Base-by-base conservation (phyloP, 2,329 filamentous ascomycete genomes). In the Aspergillus sp. region DNA sequence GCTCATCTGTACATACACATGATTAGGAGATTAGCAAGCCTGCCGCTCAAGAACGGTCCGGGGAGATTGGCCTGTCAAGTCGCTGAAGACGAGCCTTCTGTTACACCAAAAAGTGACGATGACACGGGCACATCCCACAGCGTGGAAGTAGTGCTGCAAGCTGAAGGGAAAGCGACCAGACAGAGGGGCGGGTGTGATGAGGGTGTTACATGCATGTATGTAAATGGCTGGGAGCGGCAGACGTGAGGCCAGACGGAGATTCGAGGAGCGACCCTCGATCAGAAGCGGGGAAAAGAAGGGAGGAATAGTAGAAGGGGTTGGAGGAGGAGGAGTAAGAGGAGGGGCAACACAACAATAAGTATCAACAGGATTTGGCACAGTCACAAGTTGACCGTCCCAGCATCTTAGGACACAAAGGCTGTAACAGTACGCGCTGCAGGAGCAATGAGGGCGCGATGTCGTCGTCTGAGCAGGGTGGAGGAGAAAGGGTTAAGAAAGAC, bases 1-100 rank as follows among this genome's bases (percentile, higher is more conserved):
- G 68, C 68, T 73, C 71, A 74, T 74, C 71, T 74, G 71, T 69
- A 71, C 65, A 69, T 72, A 70, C 69, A 74, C 63, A 66, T 68
- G 64, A 66, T 67, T 68, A 64, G 62, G 64, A 67, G 64, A 65
- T 71, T 70, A 72, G 71, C 66, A 67, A 66, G 66, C 63, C 68
- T 67, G 70, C 66, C 68, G 68, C 66, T 67, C 63, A 64, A 66
- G 62, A 61, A 59, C 52, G 57, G 64, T 63, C 64, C 65, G 64
- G 60, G 65, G 51, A 62, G 57, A 66, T 64, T 66, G 60, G 60
- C 60, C 64, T 61, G 64, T 70, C 65, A 67, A 67, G 61, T 68
- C 62, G 64, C 66, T 65, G 67, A 57, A 69, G 66, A 62, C 55
- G 57, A 61, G 64, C 56, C 56, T 56, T 58, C 64, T 58, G 71